Evolutionary conservation across 768 basidiomycete genomes (phyloP), one percentile per base, ranked within the genome.

Genomic region (Rhodosporidiobolus sp.): DNA sequence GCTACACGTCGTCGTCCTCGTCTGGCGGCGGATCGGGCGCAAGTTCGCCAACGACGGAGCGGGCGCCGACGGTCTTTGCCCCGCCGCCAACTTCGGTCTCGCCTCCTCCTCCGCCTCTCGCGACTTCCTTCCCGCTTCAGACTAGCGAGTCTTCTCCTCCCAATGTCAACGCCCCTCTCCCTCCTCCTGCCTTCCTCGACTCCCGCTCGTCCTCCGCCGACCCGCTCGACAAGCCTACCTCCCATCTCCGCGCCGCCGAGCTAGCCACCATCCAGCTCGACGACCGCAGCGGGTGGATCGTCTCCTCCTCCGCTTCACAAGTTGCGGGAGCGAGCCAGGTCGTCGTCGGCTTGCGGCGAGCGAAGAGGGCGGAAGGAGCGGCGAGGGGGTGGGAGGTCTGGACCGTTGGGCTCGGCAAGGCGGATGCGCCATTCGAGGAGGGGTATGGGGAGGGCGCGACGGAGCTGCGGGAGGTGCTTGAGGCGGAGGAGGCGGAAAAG

Each of bases 261-360:
- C 9, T 84, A 78, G 54, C 74, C 79, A 56, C 80, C 82, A 46
- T 85, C 86, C 2, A 24, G 14, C 28, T 73, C 48, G 70, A 74
- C 75, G 90, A 93, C 69, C 85, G 91, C 62, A 91, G 92, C 20
- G 85, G 86, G 6, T 94, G 92, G 92, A 90, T 88, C 74, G 80
- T 89, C n/a, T n/a, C n/a, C n/a, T n/a, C 30, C 80, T 83, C 52
- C 83, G 11, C 19, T 12, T 81, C 32, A 83, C 81, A 62, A 82
- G 43, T 3, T 22, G 24, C 3, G 35, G 52, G 3, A 5, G 17
- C 24, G 26, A n/a, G n/a, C n/a, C n/a, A 4, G 34, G n/a, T 19
- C 22, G 45, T 89, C 65, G 82, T 92, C 16, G 92, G 92, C 20
- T 82, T 94, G 26, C 86, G 90, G 24, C 84, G 91, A 17, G 22